These are phyloP conservation scores for Annulohypoxylon nitens DNA, from an alignment of 495 filamentous ascomycete genomes.

Conservation along the genomic window DNA sequence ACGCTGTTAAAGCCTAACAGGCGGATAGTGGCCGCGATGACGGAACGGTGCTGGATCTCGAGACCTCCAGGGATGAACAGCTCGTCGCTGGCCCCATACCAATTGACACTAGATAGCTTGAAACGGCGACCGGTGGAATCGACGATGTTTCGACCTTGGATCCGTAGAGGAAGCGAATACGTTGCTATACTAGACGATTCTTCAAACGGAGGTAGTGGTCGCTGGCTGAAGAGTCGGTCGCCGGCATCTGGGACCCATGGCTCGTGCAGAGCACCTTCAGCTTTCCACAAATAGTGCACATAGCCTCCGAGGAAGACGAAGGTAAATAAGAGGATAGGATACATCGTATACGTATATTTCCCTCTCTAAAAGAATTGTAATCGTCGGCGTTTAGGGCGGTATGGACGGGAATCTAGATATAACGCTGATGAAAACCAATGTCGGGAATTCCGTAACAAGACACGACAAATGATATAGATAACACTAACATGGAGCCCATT, in stretches of 20 bases:
- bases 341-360: constrained; percentile 32
- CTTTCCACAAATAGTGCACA: constrained; percentile 55
- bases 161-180: constrained; percentile 65
- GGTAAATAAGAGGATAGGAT: constrained; percentile 51
- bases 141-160: constrained; percentile 67
- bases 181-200: constrained; percentile 56
- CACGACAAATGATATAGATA: constrained; percentile 33
- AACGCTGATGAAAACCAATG: constrained; percentile 23
- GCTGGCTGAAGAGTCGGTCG: constrained; percentile 56
- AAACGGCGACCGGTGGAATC: constrained; percentile 64
- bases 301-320: constrained; percentile 53
- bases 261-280: constrained; percentile 55
- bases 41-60: constrained; percentile 67
- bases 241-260: constrained; percentile 59
- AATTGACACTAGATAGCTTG: constrained; percentile 71
- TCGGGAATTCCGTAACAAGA: constrained; percentile 37
- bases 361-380: constrained; percentile 1
- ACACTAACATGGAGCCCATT: constrained; percentile 42
- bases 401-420: constrained; percentile 23
- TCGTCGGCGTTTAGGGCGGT: neutral
- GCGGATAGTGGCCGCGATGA: constrained; percentile 66
- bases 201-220: constrained; percentile 57
- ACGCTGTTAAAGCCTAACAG: constrained; percentile 73
- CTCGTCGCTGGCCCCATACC: constrained; percentile 73
- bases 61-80: constrained; percentile 71